phyloP scores from a whole-genome alignment of 1,284 basidiomycete species.

The Neonothopanus nambi region DNA sequence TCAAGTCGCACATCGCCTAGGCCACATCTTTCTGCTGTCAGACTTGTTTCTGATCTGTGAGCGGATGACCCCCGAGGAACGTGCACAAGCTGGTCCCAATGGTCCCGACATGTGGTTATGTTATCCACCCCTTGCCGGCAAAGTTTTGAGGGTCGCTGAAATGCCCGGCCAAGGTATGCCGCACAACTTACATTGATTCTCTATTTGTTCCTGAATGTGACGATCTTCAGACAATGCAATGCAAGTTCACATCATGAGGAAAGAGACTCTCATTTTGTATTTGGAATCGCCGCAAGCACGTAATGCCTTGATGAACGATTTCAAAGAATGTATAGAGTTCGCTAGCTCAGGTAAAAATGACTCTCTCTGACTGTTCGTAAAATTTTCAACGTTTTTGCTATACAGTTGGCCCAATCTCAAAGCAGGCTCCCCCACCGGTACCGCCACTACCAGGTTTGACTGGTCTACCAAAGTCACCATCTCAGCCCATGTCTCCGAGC shows the following conservation, averaged over 20 bases:
- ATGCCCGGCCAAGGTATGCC: conserved; percentile 56
- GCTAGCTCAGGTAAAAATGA: conserved; percentile 63
- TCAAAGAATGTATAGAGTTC: conserved; percentile 85
- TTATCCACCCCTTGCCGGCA: conserved; percentile 95
- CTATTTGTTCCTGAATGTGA: conserved; percentile 13
- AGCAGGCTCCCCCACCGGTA: conserved; percentile 60
- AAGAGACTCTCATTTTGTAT: conserved; percentile 79
- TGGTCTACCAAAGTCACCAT: conserved; percentile 15
- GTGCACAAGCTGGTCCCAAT: conserved; percentile 44
- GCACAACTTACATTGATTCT: conserved; percentile 1
- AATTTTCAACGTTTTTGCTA: conserved; percentile 2
- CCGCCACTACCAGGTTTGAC: conserved; percentile 38
- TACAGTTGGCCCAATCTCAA: conserved; percentile 32
- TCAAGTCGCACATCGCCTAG: conserved; percentile 74
- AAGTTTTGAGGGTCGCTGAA: conserved; percentile 80
- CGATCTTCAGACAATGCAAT: conserved; percentile 55
- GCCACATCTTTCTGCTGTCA: conserved; percentile 88
- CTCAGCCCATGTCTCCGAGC: neutral
- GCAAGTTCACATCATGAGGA: conserved; percentile 84
- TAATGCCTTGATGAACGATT: conserved; percentile 71
- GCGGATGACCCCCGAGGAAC: conserved; percentile 72
- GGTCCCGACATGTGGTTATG: conserved; percentile 90
- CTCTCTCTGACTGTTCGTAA: conserved; percentile 1
- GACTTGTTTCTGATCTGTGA: conserved; percentile 92
- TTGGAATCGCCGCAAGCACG: conserved; percentile 63